phyloP scores from a whole-genome alignment of 2,329 filamentous ascomycete species.

The Aspergillus spinulosporus region DNA sequence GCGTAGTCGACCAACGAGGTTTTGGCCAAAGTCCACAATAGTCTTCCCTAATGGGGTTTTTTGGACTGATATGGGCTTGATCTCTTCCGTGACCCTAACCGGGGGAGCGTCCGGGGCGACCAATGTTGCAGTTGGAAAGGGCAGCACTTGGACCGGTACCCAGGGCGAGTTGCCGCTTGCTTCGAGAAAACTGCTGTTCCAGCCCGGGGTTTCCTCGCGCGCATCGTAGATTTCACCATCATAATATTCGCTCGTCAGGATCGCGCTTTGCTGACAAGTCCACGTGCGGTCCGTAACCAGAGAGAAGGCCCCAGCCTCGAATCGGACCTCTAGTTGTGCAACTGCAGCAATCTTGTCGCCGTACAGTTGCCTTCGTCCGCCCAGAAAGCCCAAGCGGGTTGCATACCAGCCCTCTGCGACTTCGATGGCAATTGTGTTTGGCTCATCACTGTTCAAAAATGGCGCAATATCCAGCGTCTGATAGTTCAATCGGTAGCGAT shows the following conservation, averaged over 20 bases:
- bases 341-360: not conserved
- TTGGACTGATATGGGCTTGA: not conserved
- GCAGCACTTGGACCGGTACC: not conserved
- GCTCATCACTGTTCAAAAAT: not conserved
- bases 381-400: not conserved
- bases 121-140: not conserved
- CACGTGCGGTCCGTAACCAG: not conserved
- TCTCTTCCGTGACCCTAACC: not conserved
- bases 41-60: not conserved
- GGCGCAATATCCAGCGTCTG: not conserved
- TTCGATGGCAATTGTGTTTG: not conserved
- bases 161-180: not conserved
- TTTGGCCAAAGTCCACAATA: slow-evolving; percentile 7
- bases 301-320: not conserved
- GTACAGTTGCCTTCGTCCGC: not conserved
- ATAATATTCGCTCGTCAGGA: not conserved
- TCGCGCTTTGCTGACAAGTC: not conserved
- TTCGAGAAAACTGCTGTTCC: not conserved
- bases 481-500: not conserved
- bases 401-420: slow-evolving; percentile 8
- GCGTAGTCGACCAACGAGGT: slow-evolving; percentile 1
- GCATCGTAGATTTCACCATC: not conserved
- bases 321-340: not conserved
- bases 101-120: slow-evolving; percentile 2
- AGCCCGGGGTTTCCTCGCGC: not conserved